Evolutionary conservation across 225 moss, liverwort and hornwort species (phyloP).

Genomic region (Lunularia cruciata): DNA sequence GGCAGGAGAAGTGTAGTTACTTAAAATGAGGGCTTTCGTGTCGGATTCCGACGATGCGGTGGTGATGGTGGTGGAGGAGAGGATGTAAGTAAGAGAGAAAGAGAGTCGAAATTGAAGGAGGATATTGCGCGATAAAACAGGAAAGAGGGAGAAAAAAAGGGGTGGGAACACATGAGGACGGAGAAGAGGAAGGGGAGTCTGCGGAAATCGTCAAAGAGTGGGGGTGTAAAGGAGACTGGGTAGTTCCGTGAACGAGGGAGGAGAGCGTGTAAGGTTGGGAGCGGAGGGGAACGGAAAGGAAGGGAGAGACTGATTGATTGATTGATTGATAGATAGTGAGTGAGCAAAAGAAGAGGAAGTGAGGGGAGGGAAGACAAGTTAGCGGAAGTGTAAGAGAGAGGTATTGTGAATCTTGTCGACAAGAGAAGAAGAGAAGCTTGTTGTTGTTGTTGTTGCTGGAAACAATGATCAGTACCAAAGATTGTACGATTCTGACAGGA

Average conservation of each 20-base stretch:
- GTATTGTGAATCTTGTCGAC: background rate
- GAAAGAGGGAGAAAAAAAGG: background rate
- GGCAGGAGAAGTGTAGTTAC: background rate
- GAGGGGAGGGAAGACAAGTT: background rate
- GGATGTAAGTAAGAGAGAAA: background rate
- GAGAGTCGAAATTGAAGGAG: slow-evolving; percentile 1
- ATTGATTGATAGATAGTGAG: too few species aligned
- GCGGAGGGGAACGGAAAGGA: too few species aligned
- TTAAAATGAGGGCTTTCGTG: background rate
- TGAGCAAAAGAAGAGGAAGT: too few species aligned
- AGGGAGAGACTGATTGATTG: too few species aligned
- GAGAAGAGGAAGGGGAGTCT: too few species aligned
- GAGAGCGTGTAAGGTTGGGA: too few species aligned
- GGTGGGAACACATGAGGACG: too few species aligned
- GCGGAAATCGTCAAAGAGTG: too few species aligned
- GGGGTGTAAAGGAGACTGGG: too few species aligned
- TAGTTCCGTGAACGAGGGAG: too few species aligned
- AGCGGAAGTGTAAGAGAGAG: background rate
- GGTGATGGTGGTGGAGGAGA: too few species aligned
- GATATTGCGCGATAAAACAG: slow-evolving; percentile 6
- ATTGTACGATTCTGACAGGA: background rate
- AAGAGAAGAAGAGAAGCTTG: background rate
- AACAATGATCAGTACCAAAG: slow-evolving; percentile 2
- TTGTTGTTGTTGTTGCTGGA: background rate
- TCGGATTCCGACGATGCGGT: background rate